Base-by-base conservation (phyloP, 148 eudicot genomes). In the Pouteria glomerata region DNA sequence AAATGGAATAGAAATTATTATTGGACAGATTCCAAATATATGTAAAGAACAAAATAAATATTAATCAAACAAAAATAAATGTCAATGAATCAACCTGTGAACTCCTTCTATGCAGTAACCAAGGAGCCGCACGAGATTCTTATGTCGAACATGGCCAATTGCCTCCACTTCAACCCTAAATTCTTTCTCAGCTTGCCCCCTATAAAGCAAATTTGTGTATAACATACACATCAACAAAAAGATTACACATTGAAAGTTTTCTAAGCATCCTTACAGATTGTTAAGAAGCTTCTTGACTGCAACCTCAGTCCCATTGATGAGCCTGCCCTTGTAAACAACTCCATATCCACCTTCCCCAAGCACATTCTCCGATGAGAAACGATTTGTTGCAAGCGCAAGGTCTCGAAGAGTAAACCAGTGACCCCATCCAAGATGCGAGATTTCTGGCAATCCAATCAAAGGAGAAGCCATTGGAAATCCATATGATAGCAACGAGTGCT, bases 271-370 rank as follows among this genome's bases (percentile, higher is more conserved):
- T 86, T 83, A 93, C 98, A 88, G 68, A 81, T 93, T 90, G 75
- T 93, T 93, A 64, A 93, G 88, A 74, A 93, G 89, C 75, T 86
- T 93, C 83, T 93, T 93, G 63, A 93, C 91, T 48, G 96, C 98
- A 7, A 93, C 98, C 77, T 87, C 88, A 61, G 87, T 77, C 57
- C 98, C 98, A 77, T 93, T 90, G 63, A 90, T 68, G 75, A 93
- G 81, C 29, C 72, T 77, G 15, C 98, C 98, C 71, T 51, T 77
- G 60, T 86, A 93, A 63, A 93, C 98, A 52, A 93, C 91, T 63
- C 96, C 98, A 82, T 93, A 93, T 68, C 98, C 98, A 63, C 98
- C 98, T 78, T 90, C 96, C 0, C 98, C 98, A 73, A 93, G 74
- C 44, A 93, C 77, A 79, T 86, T 79, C 67, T 76, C 87, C 18